Evolutionary conservation across 1,139 yeast species (phyloP).

Genomic region (Nakaseomyces kungkrabaensis): DNA sequence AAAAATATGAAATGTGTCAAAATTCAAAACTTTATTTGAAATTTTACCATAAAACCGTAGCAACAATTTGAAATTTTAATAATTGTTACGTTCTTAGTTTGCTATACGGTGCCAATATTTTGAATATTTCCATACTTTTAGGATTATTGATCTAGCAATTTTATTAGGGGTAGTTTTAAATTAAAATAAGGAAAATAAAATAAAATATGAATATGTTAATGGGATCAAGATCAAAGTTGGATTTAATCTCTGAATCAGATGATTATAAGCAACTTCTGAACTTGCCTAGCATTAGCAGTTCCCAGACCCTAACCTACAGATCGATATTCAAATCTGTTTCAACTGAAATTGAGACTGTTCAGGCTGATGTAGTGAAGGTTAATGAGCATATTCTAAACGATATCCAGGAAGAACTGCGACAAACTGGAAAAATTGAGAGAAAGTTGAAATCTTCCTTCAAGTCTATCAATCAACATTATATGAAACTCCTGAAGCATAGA

Average conservation of each 20-base stretch:
- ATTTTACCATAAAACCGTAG: too few species aligned
- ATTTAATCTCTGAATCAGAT: not conserved
- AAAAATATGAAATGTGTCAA: too few species aligned
- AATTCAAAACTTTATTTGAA: too few species aligned
- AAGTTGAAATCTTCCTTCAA: constrained; percentile 18
- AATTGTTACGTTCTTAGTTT: too few species aligned
- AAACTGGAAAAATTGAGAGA: constrained; percentile 17
- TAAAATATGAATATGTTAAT: not conserved
- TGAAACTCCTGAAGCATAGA: constrained; percentile 12
- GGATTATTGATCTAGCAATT: too few species aligned
- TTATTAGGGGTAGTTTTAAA: too few species aligned
- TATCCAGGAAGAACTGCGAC: constrained; percentile 17
- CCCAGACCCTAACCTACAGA: constrained; percentile 10
- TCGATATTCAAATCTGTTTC: constrained; percentile 19
- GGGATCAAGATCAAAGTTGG: not conserved
- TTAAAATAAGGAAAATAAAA: too few species aligned
- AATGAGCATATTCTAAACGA: constrained; percentile 18
- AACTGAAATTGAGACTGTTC: constrained; percentile 18
- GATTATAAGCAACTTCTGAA: constrained; percentile 2
- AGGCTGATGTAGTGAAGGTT: constrained; percentile 14
- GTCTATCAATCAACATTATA: constrained; percentile 17
- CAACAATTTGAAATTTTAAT: too few species aligned
- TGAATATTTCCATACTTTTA: too few species aligned
- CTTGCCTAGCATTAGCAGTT: not conserved
- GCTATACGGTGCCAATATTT: too few species aligned